Percentiles rank a stretch among this genome's conserved stretches.
These are phyloP conservation scores for Linnemannia elongata DNA, from an alignment of 192 early-diverging fungal genomes.

Conservation along the genomic window DNA sequence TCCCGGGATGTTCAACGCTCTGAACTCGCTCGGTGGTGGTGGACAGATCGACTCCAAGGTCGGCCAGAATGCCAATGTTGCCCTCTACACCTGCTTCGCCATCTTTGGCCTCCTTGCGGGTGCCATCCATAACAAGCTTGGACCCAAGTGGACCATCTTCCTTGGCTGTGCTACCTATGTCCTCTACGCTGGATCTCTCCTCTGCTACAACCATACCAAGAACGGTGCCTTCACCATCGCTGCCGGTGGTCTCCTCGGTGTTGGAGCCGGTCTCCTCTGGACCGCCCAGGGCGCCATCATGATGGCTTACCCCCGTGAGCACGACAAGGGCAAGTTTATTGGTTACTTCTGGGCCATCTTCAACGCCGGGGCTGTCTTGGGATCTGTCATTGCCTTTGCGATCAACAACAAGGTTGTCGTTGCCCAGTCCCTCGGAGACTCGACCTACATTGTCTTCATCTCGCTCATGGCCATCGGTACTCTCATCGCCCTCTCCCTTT, in stretches of 20 bases:
- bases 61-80: slow-evolving; percentile 79
- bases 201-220: slow-evolving; percentile 72
- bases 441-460: slow-evolving; percentile 83
- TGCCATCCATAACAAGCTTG: slow-evolving; percentile 80
- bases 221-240: slow-evolving; percentile 72
- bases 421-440: slow-evolving; percentile 66
- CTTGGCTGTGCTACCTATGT: slow-evolving; percentile 78
- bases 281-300: slow-evolving; percentile 85
- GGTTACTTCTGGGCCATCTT: slow-evolving; percentile 90
- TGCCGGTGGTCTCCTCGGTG: slow-evolving; percentile 82
- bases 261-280: slow-evolving; percentile 81
- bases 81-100: slow-evolving; percentile 81
- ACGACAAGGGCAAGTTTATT: slow-evolving; percentile 84
- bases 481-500: slow-evolving; percentile 65
- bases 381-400: slow-evolving; percentile 78
- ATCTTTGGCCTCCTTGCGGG: slow-evolving; percentile 81
- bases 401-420: slow-evolving; percentile 71
- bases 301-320: slow-evolving; percentile 85
- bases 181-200: slow-evolving; percentile 82
- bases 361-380: slow-evolving; percentile 81
- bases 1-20: slow-evolving; percentile 84
- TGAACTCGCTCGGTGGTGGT: slow-evolving; percentile 71
- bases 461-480: slow-evolving; percentile 74
- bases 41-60: slow-evolving; percentile 71
- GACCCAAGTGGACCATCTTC: slow-evolving; percentile 75